Base-by-base conservation (phyloP, 2,329 filamentous ascomycete genomes). In the Aspergillus quadricinctus region DNA sequence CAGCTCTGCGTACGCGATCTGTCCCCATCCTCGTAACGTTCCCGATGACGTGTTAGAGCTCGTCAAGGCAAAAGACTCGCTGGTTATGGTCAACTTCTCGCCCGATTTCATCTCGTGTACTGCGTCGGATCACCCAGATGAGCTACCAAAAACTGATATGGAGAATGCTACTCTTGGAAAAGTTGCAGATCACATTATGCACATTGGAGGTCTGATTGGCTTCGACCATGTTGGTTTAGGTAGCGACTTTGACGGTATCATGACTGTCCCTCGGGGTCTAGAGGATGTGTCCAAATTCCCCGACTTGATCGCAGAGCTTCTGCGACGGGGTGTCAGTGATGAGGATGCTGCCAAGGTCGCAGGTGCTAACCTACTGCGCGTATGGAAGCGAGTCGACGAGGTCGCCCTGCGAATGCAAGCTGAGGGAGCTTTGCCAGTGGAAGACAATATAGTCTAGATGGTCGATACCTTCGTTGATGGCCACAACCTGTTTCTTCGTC, bases 1-100 rank as follows among this genome's bases (percentile, higher is more conserved):
- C 71, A 94, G 89, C 64, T 93, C 89, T 4, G 90, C 88, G 1
- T 88, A 89, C 65, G 81, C 84, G 1, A 69, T 97, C 23, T 97
- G 92, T 69, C 90, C 90, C 7, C 92, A 97, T 73, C 90, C 92
- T 9, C 84, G 93, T 35, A 97, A 97, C 65, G 92, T 96, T 7
- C 89, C 90, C 1, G 92, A 97, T 61, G 83, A 92, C 55, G 85
- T 96, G 14, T 78, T 97, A 7, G 76, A 88, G 41, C 78, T 94
- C 1, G 89, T 97, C 40, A 90, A 89, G 71, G 72, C 83, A 65
- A 84, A 82, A 2, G 83, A 87, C 59, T 88, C 88, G 3, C 66
- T 97, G 9, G 89, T 97, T 53, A 96, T 97, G 91, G 85, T 97
- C 60, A 97, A 96, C 71, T 95, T 96, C 68, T 79, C 83, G 17